These are phyloP conservation scores for Amanita subjunquillea DNA, from an alignment of 768 basidiomycete genomes.

Conservation along the genomic window DNA sequence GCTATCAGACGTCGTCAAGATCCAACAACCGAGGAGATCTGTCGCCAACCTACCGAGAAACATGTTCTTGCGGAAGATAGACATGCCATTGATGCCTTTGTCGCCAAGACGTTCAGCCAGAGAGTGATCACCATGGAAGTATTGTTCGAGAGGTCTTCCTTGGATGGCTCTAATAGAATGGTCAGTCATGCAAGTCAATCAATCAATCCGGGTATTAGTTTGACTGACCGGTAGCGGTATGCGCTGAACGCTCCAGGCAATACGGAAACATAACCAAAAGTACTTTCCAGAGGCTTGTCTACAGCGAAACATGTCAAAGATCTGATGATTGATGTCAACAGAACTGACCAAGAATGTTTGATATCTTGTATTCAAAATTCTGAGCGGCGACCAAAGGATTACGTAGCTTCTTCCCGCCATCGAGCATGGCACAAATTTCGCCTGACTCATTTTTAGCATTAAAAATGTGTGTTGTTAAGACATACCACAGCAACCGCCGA, in stretches of 20 bases:
- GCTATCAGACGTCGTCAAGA: constrained; percentile 25
- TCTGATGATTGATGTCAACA: background rate
- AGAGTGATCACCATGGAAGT: constrained; percentile 83
- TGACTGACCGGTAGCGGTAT: constrained; percentile 62
- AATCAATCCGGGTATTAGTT: background rate
- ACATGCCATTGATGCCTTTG: constrained; percentile 95
- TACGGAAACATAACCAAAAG: constrained; percentile 93
- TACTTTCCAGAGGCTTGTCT: constrained; percentile 93
- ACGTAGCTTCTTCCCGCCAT: constrained; percentile 85
- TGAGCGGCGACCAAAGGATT: constrained; percentile 95
- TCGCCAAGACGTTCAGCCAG: constrained; percentile 88
- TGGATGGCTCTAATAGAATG: constrained; percentile 50
- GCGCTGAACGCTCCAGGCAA: constrained; percentile 95
- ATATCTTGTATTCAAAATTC: constrained; percentile 98
- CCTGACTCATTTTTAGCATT: constrained; percentile 14
- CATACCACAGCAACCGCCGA: constrained; percentile 80
- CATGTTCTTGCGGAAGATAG: constrained; percentile 91
- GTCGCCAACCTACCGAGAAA: constrained; percentile 29
- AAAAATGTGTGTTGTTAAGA: background rate
- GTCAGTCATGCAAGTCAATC: background rate
- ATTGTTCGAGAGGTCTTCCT: constrained; percentile 79
- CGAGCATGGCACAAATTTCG: constrained; percentile 95
- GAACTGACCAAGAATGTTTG: constrained; percentile 74
- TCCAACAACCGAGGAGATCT: background rate
- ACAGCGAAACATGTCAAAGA: background rate